Evolutionary conservation across 1,139 yeast species (phyloP).

Genomic region (Candida sojae): DNA sequence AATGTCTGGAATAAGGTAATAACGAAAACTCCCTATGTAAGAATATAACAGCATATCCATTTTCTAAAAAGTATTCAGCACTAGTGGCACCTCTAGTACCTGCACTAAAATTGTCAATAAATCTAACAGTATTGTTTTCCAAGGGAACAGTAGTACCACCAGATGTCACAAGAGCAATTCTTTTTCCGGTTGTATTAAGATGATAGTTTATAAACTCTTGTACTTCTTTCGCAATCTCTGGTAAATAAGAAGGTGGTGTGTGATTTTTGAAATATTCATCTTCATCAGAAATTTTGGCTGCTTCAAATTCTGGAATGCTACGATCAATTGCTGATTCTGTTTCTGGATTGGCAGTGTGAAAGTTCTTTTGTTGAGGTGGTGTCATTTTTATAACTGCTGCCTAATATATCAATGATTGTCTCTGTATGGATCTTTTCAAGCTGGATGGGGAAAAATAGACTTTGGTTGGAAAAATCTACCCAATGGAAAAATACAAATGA

Average conservation of each 20-base stretch:
- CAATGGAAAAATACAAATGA: no score
- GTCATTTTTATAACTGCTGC: conserved; percentile 7
- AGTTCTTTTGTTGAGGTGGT: conserved; percentile 23
- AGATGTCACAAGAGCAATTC: conserved; percentile 80
- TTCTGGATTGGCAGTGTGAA: conserved; percentile 71
- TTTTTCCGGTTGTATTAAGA: conserved; percentile 35
- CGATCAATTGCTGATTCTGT: conserved; percentile 78
- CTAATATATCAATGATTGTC: no score
- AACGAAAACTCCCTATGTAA: conserved; percentile 90
- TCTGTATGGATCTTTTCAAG: no score
- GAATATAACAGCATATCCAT: conserved; percentile 89
- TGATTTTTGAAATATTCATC: conserved; percentile 72
- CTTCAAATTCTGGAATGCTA: conserved; percentile 71
- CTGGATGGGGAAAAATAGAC: no score
- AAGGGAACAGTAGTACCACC: conserved; percentile 99
- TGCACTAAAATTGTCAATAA: conserved; percentile 95
- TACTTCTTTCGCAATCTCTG: conserved; percentile 58
- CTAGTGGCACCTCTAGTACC: conserved; percentile 98
- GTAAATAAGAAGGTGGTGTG: conserved; percentile 72
- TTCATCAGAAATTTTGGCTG: conserved; percentile 74
- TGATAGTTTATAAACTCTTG: conserved; percentile 58
- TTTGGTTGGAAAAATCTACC: no score
- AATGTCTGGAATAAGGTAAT: conserved; percentile 87
- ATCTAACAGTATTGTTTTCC: conserved; percentile 93
- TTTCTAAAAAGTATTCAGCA: conserved; percentile 84